Conservation (phyloP, 768 basidiomycete genomes). For the Postia placenta region DNA sequence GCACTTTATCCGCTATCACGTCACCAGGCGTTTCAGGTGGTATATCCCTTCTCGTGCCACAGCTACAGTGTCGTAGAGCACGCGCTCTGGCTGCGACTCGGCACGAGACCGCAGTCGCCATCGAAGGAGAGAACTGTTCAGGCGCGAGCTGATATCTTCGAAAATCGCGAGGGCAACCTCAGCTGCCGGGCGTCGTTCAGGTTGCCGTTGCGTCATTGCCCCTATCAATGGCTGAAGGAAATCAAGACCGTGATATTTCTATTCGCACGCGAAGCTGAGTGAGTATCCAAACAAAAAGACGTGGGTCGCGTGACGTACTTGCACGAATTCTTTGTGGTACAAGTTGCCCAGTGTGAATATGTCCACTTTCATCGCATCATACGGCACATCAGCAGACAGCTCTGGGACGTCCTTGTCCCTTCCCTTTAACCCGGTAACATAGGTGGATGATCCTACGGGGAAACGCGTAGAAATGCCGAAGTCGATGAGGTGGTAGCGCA, state of each 20-base stretch:
- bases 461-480: conserved; percentile 16
- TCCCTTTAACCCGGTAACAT: conserved; percentile 12
- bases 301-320: too few species aligned
- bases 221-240: conserved; percentile 11
- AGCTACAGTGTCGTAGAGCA: conserved; percentile 15
- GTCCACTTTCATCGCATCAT: conserved; percentile 20
- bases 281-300: conserved; percentile 1
- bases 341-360: conserved; percentile 17
- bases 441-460: conserved; percentile 5
- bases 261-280: neutral
- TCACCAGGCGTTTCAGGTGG: conserved; percentile 6
- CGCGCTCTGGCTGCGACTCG: conserved; percentile 7
- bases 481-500: conserved; percentile 24
- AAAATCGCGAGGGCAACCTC: conserved; percentile 4
- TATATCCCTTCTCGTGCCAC: conserved; percentile 12
- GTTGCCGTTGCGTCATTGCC: conserved; percentile 9
- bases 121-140: neutral
- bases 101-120: conserved; percentile 10
- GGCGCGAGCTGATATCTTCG: neutral
- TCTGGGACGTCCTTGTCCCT: conserved; percentile 19
- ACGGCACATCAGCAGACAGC: conserved; percentile 11
- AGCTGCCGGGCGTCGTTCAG: conserved; percentile 5
- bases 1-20: too few species aligned
- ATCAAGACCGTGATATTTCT: conserved; percentile 8
- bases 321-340: conserved; percentile 13